A percentile compares a stretch with the other conserved stretches of the same genome.
Conservation (phyloP, 1,139 yeast genomes). For the Magnusiomyces magnusii region DNA sequence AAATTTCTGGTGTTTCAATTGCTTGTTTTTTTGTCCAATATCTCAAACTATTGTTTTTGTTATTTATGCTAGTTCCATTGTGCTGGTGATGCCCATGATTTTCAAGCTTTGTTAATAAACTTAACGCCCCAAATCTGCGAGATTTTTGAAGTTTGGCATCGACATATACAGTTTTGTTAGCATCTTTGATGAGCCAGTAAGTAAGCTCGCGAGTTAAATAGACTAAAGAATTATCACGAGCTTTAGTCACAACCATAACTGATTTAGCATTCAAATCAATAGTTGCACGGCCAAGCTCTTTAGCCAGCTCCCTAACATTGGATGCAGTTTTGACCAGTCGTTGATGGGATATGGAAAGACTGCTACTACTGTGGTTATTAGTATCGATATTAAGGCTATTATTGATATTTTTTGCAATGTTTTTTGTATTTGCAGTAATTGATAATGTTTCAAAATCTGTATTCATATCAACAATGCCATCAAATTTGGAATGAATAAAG, state of each 20-base stretch:
- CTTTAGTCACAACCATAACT: conserved; percentile 77
- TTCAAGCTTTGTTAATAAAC: conserved; percentile 21
- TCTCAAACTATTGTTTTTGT: conserved; percentile 24
- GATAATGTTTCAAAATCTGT: conserved; percentile 21
- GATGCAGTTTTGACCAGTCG: conserved; percentile 63
- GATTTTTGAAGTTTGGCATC: conserved; percentile 57
- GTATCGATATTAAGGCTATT: conserved; percentile 1
- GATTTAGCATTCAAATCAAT: conserved; percentile 62
- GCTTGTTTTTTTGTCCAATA: conserved; percentile 66
- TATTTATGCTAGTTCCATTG: conserved; percentile 26
- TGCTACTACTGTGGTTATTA: conserved; percentile 16
- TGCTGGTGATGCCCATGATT: no score
- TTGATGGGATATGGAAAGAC: conserved; percentile 20
- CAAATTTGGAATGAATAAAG: conserved; percentile 23
- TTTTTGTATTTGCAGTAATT: conserved; percentile 10
- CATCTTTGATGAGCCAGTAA: conserved; percentile 52
- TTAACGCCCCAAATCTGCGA: conserved; percentile 49
- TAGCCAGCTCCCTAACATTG: conserved; percentile 73
- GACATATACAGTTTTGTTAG: conserved; percentile 47
- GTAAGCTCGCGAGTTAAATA: conserved; percentile 69
- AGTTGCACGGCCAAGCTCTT: conserved; percentile 65
- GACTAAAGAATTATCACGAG: conserved; percentile 69
- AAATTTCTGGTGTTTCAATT: conserved; percentile 46
- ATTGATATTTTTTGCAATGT: background rate
- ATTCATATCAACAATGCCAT: conserved; percentile 23